Conservation (phyloP, 2,329 filamentous ascomycete genomes). For the Penicillium sp. region DNA sequence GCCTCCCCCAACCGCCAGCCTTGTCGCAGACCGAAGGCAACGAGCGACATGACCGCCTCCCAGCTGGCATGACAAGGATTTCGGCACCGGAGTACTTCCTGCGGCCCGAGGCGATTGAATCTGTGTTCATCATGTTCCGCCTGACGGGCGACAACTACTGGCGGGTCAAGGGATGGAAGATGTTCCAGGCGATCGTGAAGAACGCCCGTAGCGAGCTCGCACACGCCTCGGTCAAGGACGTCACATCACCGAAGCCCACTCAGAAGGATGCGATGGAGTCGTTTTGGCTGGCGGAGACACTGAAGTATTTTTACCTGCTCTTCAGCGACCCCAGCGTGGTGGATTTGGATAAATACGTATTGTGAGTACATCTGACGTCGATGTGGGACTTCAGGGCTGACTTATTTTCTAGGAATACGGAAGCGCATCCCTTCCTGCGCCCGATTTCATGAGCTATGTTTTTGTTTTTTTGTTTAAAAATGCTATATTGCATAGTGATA, state of each 20-base stretch:
- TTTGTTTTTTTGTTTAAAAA: slow-evolving; percentile 6
- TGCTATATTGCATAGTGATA: slow-evolving; percentile 22
- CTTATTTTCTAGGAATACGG: slow-evolving; percentile 34
- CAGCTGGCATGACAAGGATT: slow-evolving; percentile 43
- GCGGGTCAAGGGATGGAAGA: slow-evolving; percentile 69
- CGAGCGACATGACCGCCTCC: slow-evolving; percentile 38
- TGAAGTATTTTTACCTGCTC: slow-evolving; percentile 50
- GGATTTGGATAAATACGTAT: slow-evolving; percentile 48
- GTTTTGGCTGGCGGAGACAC: slow-evolving; percentile 63
- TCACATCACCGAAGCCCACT: slow-evolving; percentile 51
- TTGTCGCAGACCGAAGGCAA: slow-evolving; percentile 39
- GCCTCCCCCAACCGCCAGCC: slow-evolving; percentile 12
- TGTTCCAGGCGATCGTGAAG: slow-evolving; percentile 65
- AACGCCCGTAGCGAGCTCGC: slow-evolving; percentile 62
- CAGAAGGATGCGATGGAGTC: slow-evolving; percentile 67
- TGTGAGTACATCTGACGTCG: slow-evolving; percentile 34
- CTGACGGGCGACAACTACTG: slow-evolving; percentile 65
- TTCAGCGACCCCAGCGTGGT: slow-evolving; percentile 46
- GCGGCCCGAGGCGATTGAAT: slow-evolving; percentile 74
- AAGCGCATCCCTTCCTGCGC: slow-evolving; percentile 42
- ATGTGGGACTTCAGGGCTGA: slow-evolving; percentile 2
- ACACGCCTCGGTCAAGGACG: slow-evolving; percentile 65
- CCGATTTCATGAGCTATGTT: slow-evolving; percentile 24
- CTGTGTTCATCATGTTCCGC: slow-evolving; percentile 74
- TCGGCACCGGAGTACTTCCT: slow-evolving; percentile 40